Base-by-base conservation (phyloP, 2,329 filamentous ascomycete genomes). In the Fusarium sp. region DNA sequence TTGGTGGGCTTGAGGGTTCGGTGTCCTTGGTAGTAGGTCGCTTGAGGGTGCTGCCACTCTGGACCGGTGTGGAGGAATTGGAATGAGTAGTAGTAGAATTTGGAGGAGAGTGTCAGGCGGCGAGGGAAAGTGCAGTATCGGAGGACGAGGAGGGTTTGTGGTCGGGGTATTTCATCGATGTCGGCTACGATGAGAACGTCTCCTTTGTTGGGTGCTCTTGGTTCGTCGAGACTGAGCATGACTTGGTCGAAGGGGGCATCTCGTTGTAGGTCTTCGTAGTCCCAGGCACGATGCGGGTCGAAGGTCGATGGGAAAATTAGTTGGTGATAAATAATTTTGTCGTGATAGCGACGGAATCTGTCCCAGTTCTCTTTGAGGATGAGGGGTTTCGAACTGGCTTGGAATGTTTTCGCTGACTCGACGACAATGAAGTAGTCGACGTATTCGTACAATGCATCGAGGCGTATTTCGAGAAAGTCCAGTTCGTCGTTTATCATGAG, bases 341-440 rank as follows among this genome's bases (percentile, higher is more conserved):
- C 79, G 70, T 87, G 84, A 77, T 87, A 92, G 12, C 83, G 79
- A 17, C 79, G 76, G 74, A 91, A 90, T 14, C 81, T 81, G 20
- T 82, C 78, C 83, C 88, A 86, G 78, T 88, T 88, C 20, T 88
- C 83, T 26, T 83, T 81, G 67, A 91, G 83, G 44, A 84, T 78
- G 10, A 91, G 82, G 1, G 87, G 85, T 80, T 92, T 92, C 15
- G 83, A 79, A 4, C 80, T 82, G 41, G 86, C 87, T 18, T 89
- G 90, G 74, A 91, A 91, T 2, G 89, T 91, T 59, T 82, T 85
- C 15, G 82, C 78, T 2, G 87, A 86, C 81, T 92, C 90, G 56
- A 91, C 85, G 36, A 92, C 85, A 76, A 92, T 84, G 72, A 91
- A 92, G 80, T 91, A 91, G 81, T 92, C 90, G 65, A 92, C 89